Conservation (phyloP, 768 basidiomycete species). For the Pulveroboletus sp. region DNA sequence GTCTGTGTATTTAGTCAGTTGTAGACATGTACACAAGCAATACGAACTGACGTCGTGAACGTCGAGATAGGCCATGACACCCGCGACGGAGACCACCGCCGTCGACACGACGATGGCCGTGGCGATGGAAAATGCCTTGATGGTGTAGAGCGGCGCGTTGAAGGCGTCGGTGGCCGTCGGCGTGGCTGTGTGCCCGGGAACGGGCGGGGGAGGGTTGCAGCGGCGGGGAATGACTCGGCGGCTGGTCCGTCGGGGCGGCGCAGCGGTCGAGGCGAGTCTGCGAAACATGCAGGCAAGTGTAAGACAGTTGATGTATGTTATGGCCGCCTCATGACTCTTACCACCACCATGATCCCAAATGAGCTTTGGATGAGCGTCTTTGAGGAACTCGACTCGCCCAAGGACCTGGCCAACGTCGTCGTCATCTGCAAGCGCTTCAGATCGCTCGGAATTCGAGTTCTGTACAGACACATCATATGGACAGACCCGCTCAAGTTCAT, state of each 20-base stretch:
- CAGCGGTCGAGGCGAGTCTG: neutral
- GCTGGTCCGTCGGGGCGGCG: neutral
- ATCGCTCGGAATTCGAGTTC: slow-evolving; percentile 24
- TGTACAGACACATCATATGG: slow-evolving; percentile 38
- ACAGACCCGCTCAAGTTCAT: slow-evolving; percentile 26
- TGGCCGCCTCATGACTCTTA: neutral
- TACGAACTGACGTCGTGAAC: slow-evolving; percentile 46
- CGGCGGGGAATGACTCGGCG: neutral
- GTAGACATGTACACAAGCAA: neutral
- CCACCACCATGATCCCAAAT: slow-evolving; percentile 25
- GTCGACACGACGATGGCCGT: slow-evolving; percentile 54
- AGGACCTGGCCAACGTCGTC: slow-evolving; percentile 33
- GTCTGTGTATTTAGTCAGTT: slow-evolving; percentile 35
- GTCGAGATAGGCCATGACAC: slow-evolving; percentile 51
- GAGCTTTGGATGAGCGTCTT: slow-evolving; percentile 41
- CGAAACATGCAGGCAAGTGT: neutral
- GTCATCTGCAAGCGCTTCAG: slow-evolving; percentile 31
- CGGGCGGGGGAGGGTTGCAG: neutral
- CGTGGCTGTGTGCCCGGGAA: too few relatives aligned
- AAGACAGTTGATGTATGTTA: neutral
- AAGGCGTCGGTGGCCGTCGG: too few relatives aligned
- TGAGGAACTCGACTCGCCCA: slow-evolving; percentile 28
- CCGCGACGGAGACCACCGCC: slow-evolving; percentile 43
- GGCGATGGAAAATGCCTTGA: slow-evolving; percentile 66
- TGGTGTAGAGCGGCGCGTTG: slow-evolving; percentile 51